phyloP scores from a whole-genome alignment of 495 filamentous ascomycete genomes.

The Penicillium robsamsonii region DNA sequence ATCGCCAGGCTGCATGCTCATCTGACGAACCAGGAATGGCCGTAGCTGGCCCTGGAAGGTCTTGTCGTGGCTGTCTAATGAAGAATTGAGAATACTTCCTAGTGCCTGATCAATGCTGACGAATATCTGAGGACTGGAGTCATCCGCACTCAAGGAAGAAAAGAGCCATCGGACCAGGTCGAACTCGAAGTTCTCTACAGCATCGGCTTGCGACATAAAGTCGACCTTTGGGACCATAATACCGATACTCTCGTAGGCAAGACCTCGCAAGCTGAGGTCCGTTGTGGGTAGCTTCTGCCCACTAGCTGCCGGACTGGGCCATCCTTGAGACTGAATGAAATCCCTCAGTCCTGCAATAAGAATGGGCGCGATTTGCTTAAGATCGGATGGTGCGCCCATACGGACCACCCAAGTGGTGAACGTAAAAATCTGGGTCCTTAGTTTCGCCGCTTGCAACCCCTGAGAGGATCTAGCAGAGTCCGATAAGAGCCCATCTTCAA shows the following conservation, averaged over 20 bases:
- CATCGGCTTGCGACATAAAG: constrained; percentile 30
- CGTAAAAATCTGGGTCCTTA: constrained; percentile 80
- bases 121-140: constrained; percentile 67
- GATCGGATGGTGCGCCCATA: constrained; percentile 59
- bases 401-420: constrained; percentile 86
- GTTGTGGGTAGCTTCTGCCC: constrained; percentile 50
- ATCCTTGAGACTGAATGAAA: constrained; percentile 78
- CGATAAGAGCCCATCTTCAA: constrained; percentile 62
- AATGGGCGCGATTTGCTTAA: constrained; percentile 62
- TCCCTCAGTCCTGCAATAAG: constrained; percentile 69
- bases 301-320: constrained; percentile 62
- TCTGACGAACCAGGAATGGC: constrained; percentile 63
- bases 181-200: constrained; percentile 50
- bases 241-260: constrained; percentile 83
- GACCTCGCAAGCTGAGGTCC: constrained; percentile 63
- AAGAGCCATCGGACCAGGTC: constrained; percentile 76
- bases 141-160: constrained; percentile 74
- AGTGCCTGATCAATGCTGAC: constrained; percentile 88
- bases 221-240: constrained; percentile 60
- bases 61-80: constrained; percentile 46
- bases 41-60: constrained; percentile 50
- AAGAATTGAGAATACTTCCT: constrained; percentile 67
- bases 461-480: constrained; percentile 47
- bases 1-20: constrained; percentile 55
- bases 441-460: constrained; percentile 67